Base-by-base conservation (phyloP, 805 yeast species). In the Allodekkera sacchari region DNA sequence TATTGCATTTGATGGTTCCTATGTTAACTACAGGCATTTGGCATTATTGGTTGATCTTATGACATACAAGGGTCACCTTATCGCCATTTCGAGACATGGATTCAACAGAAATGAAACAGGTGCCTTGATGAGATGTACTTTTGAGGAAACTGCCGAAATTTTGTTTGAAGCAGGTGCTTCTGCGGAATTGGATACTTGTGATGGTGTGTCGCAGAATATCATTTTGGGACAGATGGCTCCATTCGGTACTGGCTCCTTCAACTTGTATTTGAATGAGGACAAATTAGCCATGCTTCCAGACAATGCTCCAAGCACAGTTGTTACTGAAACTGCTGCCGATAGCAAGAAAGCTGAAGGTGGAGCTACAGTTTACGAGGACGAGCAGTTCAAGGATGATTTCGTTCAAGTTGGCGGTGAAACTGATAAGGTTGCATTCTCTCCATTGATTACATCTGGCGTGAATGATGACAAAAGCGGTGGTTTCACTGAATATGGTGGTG, bases 51-150 rank as follows among this genome's bases (percentile, higher is more conserved):
- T 92, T 37, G 99, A 92, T 66, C 94, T 88, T 23, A 92, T 92
- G 99, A 92, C 99, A 2, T 83, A 95, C 24, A 80, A 95, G 53
- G 99, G 99, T 52, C 95, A 89, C 54, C 69, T 92, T 59, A 89
- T 94, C 83, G 97, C 99, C 25, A 88, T 92, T 50, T 89, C 97
- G 27, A 94, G 99, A 73, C 98, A 92, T 55, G 99, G 99, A 73
- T 89, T 92, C 62, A 92, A 92, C 62, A 80, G 99, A 64, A 83
- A 95, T 23, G 96, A 92, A 45, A 92, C 99, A 19, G 99, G 99
- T 63, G 98, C 98, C 2, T 71, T 92, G 53, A 92, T 92, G 99
- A 77, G 99, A 63, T 92, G 96, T 67, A 89, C 98, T 26, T 92
- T 92, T 66, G 99, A 92, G 64, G 99, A 92, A 61, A 92, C 99